Evolutionary conservation across 108 stramenopile genomes (phyloP), one percentile per base, ranked within the genome.

Genomic region (Epipyxis sp.): DNA sequence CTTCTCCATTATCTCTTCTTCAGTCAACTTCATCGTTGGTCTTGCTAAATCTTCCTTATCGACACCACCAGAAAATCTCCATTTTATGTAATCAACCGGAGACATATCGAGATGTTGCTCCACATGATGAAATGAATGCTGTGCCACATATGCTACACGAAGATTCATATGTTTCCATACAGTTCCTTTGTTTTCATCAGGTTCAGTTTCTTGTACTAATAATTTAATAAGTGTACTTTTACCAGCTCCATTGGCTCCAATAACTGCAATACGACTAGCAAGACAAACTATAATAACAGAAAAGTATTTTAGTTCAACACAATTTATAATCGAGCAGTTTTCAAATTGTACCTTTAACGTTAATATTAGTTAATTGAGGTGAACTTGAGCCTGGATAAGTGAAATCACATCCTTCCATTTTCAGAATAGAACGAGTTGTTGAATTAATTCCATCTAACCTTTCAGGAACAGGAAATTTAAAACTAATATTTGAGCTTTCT

Each of bases 381-480:
- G n/a, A n/a, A n/a, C n/a, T n/a, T n/a, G n/a, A n/a, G n/a, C 91
- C 91, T 10, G 94, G 91, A 82, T 95, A 97, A 41, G 87, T 86
- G 84, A 86, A 97, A 78, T 90, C 88, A 16, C 93, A 94, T 74
- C 85, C 67, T 74, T 90, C 91, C 92, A 97, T 93, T 80, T 95
- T 94, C 74, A 97, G 83, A 81, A 97, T 94, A 80, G 92, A 90
- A 84, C 95, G 93, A 1, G 96, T 95, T n/a, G 92, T 91, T 20
- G 94, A 95, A 32, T 90, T 87, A 87, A 97, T 88, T 69, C 96
- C 96, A 54, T 95, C 96, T 44, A 97, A 89, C 46, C 94, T 92
- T 0, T 77, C 83, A 32, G 93, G 93, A 74, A 92, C 86, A 42
- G 93, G 94, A 79, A 94, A 94, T 42, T 80, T 79, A 77, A 93